Base-by-base conservation (phyloP, 768 basidiomycete species). In the Calocybe cyanea region DNA sequence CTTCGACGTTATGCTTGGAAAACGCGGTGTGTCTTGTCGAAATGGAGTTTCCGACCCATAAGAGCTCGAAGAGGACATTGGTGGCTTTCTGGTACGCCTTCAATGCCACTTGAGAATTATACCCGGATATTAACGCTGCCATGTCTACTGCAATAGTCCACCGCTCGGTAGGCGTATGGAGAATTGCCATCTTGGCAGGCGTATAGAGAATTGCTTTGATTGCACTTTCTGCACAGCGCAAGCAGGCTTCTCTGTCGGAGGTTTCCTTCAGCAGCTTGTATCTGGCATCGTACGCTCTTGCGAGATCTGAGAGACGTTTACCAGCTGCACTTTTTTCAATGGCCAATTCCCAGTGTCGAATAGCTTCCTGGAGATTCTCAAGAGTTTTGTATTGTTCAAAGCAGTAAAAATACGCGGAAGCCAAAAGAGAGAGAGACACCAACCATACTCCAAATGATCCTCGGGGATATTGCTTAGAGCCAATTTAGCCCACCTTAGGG, bases 1-100 rank as follows among this genome's bases (percentile, higher is more conserved):
- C 25, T 7, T 31, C 13, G 41, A 41, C 33, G 19, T 23, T n/a
- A 18, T 46, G 9, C 1, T 25, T 3, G 2, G 4, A 8, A 30
- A 43, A 24, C n/a, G 5, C 18, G 19, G 3, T 3, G 25, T 41
- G 41, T n/a, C 41, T 31, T 10, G 4, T 23, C 4, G 37, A 14
- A 7, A 46, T 7, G 5, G 45, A 28, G 32, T 6, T 46, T 13
- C 32, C 45, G 19, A 46, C 20, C 45, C 45, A 46, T 24, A 46
- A 4, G 1, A 46, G 28, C 15, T 46, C 45, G 11, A 38, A 30
- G 9, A 46, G 24, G n/a, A 40, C 19, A 25, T 24, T 14, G 7
- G 32, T 18, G 11, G 45, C 45, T 13, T 32, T 30, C 2, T 19
- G 30, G 21, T 30, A 46, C 35, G 45, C 45, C 40, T 38, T 23